Evolutionary conservation across 208 protist genomes (phyloP), one percentile per base, ranked within the genome.

Genomic region (Jaenimonas drosophilae): DNA sequence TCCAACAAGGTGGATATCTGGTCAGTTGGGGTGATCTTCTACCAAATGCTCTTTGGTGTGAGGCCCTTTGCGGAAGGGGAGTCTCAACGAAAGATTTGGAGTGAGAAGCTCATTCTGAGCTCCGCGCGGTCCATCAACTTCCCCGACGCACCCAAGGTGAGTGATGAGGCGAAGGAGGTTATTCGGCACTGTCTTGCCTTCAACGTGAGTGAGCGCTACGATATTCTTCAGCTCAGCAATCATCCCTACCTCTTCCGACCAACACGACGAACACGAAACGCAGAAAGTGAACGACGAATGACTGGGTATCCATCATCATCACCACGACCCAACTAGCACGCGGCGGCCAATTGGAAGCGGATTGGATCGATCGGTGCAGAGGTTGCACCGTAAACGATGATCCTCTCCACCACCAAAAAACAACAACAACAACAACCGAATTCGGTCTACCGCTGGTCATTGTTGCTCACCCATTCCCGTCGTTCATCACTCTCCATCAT

Each of bases 21-120:
- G 94, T 90, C 81, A 1, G 77, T 74, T 5, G 96, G 95, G 16
- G 81, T 98, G 2, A 90, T 98, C 25, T 95, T 97, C 47, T 98
- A 92, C 46, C 90, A 97, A 51, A 96, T 96, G 84, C 76, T 98
- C 5, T 98, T 86, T 51, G 95, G 94, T 9, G 48, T 70, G 11
- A 76, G 90, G 19, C 96, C 96, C 0, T 98, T 98, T 53, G 96
- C 95, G 5, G 72, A 98, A 49, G 80, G 90, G 14, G 59, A 89
- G 37, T 89, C 79, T 27, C 91, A 96, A 65, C 73, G 85, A 36
- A 59, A 65, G 21, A 90, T 90, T 20, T 90, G 81, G 81, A 68
- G 86, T 44, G 69, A 90, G 44, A 75, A 82, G 53, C 62, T 86
- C 25, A 90, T 90, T 45, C 34, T 85, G 14, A 69, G 64, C 24